Base-by-base conservation (phyloP, 306 rosid genomes). In the Cotoneaster glaucophyllus region DNA sequence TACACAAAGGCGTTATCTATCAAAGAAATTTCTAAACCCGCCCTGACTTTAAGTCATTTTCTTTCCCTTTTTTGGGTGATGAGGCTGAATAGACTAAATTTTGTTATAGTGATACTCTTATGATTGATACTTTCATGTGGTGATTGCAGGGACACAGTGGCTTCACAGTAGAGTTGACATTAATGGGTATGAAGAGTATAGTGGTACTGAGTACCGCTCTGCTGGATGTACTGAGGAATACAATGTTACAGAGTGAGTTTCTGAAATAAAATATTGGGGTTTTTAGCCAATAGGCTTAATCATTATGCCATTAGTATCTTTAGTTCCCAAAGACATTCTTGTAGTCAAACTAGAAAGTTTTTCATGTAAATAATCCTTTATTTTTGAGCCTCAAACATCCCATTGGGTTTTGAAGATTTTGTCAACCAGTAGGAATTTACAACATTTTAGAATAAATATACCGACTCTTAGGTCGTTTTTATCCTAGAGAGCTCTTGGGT, bases 141-240 rank as follows among this genome's bases (percentile, higher is more conserved):
- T 18, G 45, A 29, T 43, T 61, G 84, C 85, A 93, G 98, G 93
- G 82, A 88, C 76, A 56, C 98, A 87, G 21, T 93, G 97, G 97
- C 97, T 93, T 78, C 98, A 93, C 71, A 83, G 96, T 80, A 93
- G 92, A 80, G 75, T 93, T 82, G 93, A 91, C 63, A 73, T 84
- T 82, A 79, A 87, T 75, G 98, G 98, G 53, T 93, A 93, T 65
- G 98, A 93, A 82, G 98, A 93, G 86, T 93, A 78, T 74, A 88
- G 98, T 52, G 97, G 98, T 68, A 82, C 79, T 1, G 98, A 91
- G 82, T 90, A 91, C 85, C 96, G 91, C 17, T 93, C 97, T 76
- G 96, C 97, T 77, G 98, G 98, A 78, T 93, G 97, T 83, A 74
- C 96, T 1, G 98, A 93, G 87, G 98, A 90, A 85, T 93, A 93